Base-by-base conservation (phyloP, 1,284 basidiomycete species). In the Coniferiporia weirii region DNA sequence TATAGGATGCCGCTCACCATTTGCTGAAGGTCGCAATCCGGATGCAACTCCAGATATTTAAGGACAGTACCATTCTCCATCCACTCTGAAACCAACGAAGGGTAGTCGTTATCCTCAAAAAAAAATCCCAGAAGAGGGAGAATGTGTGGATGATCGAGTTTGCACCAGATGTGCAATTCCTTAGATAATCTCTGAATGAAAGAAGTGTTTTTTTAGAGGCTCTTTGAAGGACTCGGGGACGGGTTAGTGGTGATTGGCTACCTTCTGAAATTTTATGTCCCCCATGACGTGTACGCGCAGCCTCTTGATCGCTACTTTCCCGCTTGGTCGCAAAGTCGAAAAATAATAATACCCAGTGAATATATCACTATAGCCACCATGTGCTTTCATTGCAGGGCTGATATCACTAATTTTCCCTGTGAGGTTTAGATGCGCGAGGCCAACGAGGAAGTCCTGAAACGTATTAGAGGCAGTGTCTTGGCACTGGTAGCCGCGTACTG, bases 111-210 rank as follows among this genome's bases (percentile, higher is more conserved):
- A 2, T 40, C 46, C 9, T 22, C 46, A 2, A 57, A 17, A 9
- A 32, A 13, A 17, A 36, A 57, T 6, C 46, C 55, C 10, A 20
- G 46, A 32, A 51, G 27, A 6, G 46, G 32, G 8, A 51, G 47
- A 5, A 57, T 38, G 15, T 50, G 1, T 7, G 51, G 8, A 35
- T 57, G 45, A 13, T 38, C n/a, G 17, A 57, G 38, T 20, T 43
- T 49, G n/a, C 17, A 49, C 55, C 55, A 57, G 55, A 57, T 57
- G 10, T 35, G 17, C 15, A 57, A 0, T 34, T 57, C 55, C 15
- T 38, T 48, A 13, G 36, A 13, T 17, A 57, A 10, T 35, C 12
- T 49, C 47, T 57, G 46, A 2, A n/a, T n/a, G n/a, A n/a, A n/a
- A n/a, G n/a, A n/a, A n/a, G n/a, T n/a, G n/a, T n/a, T n/a, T n/a